Conservation (phyloP, 2,329 filamentous ascomycete species). For the Colletotrichum sp. region DNA sequence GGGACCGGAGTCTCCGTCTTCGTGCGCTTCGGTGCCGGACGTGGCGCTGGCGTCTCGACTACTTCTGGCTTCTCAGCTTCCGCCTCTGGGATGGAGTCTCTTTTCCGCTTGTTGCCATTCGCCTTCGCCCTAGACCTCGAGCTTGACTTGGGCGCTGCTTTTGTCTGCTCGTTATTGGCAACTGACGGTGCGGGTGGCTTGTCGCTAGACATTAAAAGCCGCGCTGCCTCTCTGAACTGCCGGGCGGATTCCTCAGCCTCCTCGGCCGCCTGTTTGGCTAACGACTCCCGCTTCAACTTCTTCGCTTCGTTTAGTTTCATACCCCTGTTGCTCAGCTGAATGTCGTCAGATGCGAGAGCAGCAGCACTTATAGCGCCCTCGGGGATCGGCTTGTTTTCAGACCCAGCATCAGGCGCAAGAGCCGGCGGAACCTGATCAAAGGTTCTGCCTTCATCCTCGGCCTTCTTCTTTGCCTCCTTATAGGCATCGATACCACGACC, state of each 20-base stretch:
- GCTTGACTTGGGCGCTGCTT: constrained; percentile 31
- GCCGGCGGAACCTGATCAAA: constrained; percentile 56
- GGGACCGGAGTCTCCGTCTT: constrained; percentile 65
- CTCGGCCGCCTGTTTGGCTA: constrained; percentile 65
- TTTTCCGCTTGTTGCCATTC: constrained; percentile 50
- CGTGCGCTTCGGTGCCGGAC: constrained; percentile 52
- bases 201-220: constrained; percentile 44
- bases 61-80: constrained; percentile 32
- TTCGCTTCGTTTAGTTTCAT: constrained; percentile 83
- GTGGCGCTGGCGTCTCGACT: constrained; percentile 28
- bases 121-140: constrained; percentile 27
- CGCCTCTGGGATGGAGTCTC: constrained; percentile 38
- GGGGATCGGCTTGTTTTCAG: constrained; percentile 57
- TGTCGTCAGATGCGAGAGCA: constrained; percentile 62
- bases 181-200: constrained; percentile 18
- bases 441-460: constrained; percentile 67
- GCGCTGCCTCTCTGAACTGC: constrained; percentile 55
- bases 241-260: constrained; percentile 64
- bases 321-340: constrained; percentile 71
- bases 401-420: constrained; percentile 51
- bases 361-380: constrained; percentile 66
- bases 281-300: constrained; percentile 71
- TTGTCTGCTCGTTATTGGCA: constrained; percentile 32
- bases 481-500: constrained; percentile 71
- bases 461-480: constrained; percentile 65